Evolutionary conservation across 352 stramenopile species (phyloP).

Genomic region (Pythium monospermum): DNA sequence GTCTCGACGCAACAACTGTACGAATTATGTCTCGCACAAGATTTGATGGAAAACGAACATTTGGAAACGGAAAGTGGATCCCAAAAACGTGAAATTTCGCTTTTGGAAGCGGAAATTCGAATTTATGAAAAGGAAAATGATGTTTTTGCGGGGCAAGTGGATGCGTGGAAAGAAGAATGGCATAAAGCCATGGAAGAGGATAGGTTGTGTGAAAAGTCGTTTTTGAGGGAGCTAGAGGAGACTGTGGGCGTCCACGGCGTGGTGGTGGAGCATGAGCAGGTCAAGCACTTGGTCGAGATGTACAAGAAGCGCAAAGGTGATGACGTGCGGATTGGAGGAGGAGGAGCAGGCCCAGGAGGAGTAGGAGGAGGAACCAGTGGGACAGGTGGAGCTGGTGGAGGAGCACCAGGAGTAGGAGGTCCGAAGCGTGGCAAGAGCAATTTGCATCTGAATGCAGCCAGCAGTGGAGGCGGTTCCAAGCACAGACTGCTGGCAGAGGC

Average conservation of each 20-base stretch:
- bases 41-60: slow-evolving; percentile 34
- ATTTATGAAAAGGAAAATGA: slow-evolving; percentile 37
- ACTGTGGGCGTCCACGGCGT: slow-evolving; percentile 26
- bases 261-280: slow-evolving; percentile 66
- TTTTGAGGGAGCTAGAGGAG: slow-evolving; percentile 71
- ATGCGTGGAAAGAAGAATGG: slow-evolving; percentile 59
- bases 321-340: slow-evolving; percentile 23
- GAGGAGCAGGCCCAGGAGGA: background rate
- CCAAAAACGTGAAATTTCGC: slow-evolving; percentile 20
- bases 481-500: slow-evolving; percentile 42
- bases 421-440: slow-evolving; percentile 18
- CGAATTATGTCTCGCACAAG: slow-evolving; percentile 14
- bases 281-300: slow-evolving; percentile 69
- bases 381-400: slow-evolving; percentile 2
- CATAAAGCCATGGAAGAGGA: slow-evolving; percentile 66
- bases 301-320: slow-evolving; percentile 73
- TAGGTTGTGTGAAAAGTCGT: slow-evolving; percentile 52
- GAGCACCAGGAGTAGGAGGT: background rate
- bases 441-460: slow-evolving; percentile 10
- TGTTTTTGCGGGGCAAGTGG: slow-evolving; percentile 41
- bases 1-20: slow-evolving; percentile 53
- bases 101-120: slow-evolving; percentile 13
- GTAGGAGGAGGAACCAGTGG: background rate
- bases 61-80: slow-evolving; percentile 35
- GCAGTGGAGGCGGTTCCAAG: slow-evolving; percentile 21